phyloP scores from a whole-genome alignment of 164 flowering plant species.

The Echeveria elegans region DNA sequence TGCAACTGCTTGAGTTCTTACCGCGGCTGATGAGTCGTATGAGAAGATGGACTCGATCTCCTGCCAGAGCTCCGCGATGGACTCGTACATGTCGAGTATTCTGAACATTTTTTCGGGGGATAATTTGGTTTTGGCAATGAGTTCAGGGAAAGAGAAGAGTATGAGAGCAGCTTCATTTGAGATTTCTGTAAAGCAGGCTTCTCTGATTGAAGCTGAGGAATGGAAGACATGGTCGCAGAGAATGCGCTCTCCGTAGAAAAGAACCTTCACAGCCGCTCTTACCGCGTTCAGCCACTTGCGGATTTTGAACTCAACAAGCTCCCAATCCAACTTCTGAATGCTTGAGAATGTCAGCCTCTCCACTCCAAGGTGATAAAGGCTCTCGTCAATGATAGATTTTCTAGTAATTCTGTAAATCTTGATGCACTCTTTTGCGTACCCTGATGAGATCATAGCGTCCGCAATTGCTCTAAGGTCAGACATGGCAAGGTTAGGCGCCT shows the following conservation, averaged over 20 bases:
- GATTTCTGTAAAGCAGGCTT: constrained; percentile 44
- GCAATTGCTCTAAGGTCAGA: constrained; percentile 54
- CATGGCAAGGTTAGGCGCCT: constrained; percentile 28
- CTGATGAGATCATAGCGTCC: constrained; percentile 63
- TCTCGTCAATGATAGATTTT: constrained; percentile 59
- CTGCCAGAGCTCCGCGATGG: constrained; percentile 39
- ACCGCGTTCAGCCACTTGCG: constrained; percentile 50
- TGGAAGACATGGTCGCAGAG: constrained; percentile 65
- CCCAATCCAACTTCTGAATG: constrained; percentile 56
- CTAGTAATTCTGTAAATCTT: constrained; percentile 45
- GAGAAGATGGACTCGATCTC: constrained; percentile 55
- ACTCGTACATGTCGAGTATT: constrained; percentile 44
- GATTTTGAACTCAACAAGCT: constrained; percentile 40
- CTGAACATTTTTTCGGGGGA: constrained; percentile 58
- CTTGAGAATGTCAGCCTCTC: constrained; percentile 23
- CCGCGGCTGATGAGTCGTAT: constrained; percentile 30
- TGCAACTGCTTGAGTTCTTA: constrained; percentile 31
- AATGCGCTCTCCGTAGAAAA: constrained; percentile 53
- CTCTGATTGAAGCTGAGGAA: constrained; percentile 31
- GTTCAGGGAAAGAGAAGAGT: constrained; percentile 44
- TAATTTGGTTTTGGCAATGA: constrained; percentile 36
- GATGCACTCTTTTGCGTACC: constrained; percentile 66
- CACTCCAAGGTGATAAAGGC: constrained; percentile 43
- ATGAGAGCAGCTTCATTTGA: constrained; percentile 28
- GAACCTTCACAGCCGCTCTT: constrained; percentile 32